Evolutionary conservation across 257 asterid genomes (phyloP).

Genomic region (Echium plantagineum): DNA sequence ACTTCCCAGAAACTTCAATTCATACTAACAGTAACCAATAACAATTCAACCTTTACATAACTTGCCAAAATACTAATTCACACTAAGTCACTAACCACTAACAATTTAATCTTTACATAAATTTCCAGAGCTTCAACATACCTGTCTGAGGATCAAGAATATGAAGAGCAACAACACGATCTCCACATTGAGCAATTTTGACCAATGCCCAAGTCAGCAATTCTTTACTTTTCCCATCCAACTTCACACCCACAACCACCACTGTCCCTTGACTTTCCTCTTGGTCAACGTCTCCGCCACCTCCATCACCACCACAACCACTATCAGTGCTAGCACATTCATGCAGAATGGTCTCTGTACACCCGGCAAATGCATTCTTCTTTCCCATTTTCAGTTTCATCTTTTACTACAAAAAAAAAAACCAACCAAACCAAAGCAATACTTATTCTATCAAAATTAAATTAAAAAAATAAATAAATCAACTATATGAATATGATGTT

Average conservation of each 20-base stretch:
- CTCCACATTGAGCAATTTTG: constrained; percentile 71
- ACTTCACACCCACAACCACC: constrained; percentile 74
- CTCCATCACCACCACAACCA: background rate
- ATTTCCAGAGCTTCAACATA: background rate
- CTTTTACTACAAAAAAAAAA: no score
- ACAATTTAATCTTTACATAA: no score
- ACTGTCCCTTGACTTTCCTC: constrained; percentile 30
- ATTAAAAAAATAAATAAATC: no score
- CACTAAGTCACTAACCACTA: no score
- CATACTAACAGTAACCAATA: no score
- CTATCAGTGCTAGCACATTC: constrained; percentile 2
- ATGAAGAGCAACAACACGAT: constrained; percentile 76
- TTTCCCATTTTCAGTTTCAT: constrained; percentile 18
- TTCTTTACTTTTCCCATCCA: constrained; percentile 65
- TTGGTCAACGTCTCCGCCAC: constrained; percentile 14
- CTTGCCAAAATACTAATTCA: no score
- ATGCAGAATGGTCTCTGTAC: background rate
- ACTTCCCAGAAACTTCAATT: no score
- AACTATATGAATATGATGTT: no score
- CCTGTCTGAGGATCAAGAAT: constrained; percentile 56
- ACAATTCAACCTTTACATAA: no score
- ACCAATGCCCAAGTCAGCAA: constrained; percentile 81
- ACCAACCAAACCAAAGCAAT: no score
- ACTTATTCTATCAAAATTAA: no score
- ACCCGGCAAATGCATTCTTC: constrained; percentile 1